Conservation (phyloP, 2,329 filamentous ascomycete genomes). For the Chaetothyriales sp. region DNA sequence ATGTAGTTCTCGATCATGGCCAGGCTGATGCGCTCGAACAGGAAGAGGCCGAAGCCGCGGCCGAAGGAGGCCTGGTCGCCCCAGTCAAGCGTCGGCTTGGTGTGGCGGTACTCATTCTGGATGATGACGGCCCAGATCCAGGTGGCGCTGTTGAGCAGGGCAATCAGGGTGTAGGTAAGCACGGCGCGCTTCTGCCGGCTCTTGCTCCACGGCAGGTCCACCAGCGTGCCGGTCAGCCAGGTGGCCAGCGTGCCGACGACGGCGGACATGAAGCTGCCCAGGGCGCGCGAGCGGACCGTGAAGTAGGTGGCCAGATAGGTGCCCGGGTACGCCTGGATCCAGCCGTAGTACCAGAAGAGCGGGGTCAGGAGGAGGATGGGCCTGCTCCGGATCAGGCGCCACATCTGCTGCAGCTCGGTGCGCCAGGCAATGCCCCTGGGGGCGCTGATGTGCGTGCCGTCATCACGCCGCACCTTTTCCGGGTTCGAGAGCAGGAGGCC, state of each 20-base stretch:
- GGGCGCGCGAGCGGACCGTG: conserved; percentile 27
- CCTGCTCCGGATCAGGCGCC: conserved; percentile 21
- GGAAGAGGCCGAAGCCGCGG: conserved; percentile 29
- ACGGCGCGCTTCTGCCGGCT: conserved; percentile 28
- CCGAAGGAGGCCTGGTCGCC: conserved; percentile 26
- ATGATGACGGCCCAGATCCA: conserved; percentile 36
- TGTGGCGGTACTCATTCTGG: conserved; percentile 33
- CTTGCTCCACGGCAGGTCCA: conserved; percentile 27
- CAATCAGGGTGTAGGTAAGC: conserved; percentile 27
- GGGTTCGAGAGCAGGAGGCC: conserved; percentile 32
- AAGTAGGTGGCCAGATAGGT: conserved; percentile 32
- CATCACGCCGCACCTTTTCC: conserved; percentile 30
- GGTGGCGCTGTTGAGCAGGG: conserved; percentile 28
- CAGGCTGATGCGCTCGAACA: conserved; percentile 27
- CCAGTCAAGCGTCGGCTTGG: conserved; percentile 32
- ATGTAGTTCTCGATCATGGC: conserved; percentile 32
- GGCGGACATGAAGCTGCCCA: conserved; percentile 25
- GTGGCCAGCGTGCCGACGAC: conserved; percentile 27
- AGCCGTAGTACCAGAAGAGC: conserved; percentile 23
- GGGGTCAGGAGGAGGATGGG: conserved; percentile 26
- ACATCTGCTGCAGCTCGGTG: conserved; percentile 24
- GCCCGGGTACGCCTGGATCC: conserved; percentile 27
- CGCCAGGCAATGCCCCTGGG: conserved; percentile 19
- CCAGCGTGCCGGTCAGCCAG: conserved; percentile 24
- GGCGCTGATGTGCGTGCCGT: conserved; percentile 26